Evolutionary conservation across 2,329 filamentous ascomycete species (phyloP).

Genomic region (Setomelanomma holmii): DNA sequence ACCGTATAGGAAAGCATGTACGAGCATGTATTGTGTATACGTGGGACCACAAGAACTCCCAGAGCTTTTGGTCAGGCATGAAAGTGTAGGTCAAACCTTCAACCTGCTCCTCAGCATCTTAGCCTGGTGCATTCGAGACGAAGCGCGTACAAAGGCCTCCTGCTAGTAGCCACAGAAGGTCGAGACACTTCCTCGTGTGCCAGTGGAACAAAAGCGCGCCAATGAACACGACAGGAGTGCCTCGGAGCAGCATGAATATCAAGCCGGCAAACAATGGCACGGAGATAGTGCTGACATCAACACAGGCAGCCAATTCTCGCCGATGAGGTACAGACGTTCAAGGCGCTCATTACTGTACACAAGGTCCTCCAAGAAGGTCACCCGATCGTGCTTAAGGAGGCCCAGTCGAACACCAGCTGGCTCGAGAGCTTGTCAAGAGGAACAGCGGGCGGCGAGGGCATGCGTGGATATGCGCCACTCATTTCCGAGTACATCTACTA

Average conservation of each 20-base stretch:
- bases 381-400: slow-evolving; percentile 84
- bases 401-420: slow-evolving; percentile 87
- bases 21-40: slow-evolving; percentile 98
- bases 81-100: slow-evolving; percentile 80
- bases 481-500: slow-evolving; percentile 98
- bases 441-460: slow-evolving; percentile 75
- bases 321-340: slow-evolving; percentile 98
- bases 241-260: background rate
- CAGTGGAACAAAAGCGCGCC: background rate
- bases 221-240: background rate
- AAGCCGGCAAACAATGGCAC: background rate
- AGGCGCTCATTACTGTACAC: slow-evolving; percentile 95
- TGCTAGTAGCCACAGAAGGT: background rate
- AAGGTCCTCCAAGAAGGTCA: slow-evolving; percentile 98
- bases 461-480: slow-evolving; percentile 86
- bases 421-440: slow-evolving; percentile 90
- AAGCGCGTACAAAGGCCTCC: background rate
- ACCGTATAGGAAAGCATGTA: slow-evolving; percentile 80
- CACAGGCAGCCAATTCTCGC: slow-evolving; percentile 91
- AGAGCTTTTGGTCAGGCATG: slow-evolving; percentile 92
- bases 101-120: no score
- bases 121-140: no score
- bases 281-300: slow-evolving; percentile 16
- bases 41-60: slow-evolving; percentile 96
- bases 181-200: background rate